Base-by-base conservation (phyloP, 2,329 filamentous ascomycete species). In the Bipolaris cookei region DNA sequence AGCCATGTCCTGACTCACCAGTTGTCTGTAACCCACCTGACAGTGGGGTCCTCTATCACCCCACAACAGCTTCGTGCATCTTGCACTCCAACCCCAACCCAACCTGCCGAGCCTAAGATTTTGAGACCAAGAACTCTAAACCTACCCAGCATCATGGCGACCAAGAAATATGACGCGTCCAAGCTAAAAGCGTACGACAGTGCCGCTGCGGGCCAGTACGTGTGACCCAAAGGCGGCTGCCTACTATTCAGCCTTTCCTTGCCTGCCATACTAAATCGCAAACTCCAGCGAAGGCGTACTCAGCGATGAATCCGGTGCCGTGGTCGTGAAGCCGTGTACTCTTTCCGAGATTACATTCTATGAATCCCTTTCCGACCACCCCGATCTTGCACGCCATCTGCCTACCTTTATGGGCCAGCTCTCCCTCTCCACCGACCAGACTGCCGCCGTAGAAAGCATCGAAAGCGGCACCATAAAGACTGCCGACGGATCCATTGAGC, bases 321-420 rank as follows among this genome's bases (percentile, higher is more conserved):
- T 98, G 32, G 90, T 99, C 74, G 91, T 97, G 73, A 99, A 99
- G 78, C 95, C 95, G 16, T 98, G 94, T 77, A 96, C 91, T 0
- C 80, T 87, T 61, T 83, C 88, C 62, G 95, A 99, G 79, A 87
- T 98, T 68, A 84, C 87, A 42, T 99, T 99, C 77, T 99, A 99
- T 82, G 86, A 97, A 74, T 86, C 87, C 37, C 88, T 80, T 23
- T 72, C 88, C 25, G 77, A 83, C 20, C 89, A 96, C 72, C 86
- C 87, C 28, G 86, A 88, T 1, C 91, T 98, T 69, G 85, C 88
- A 48, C 85, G 88, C 21, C 85, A 94, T 68, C 94, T 98, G 83
- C 94, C 95, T 43, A 83, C 86, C 4, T 98, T 88, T 78, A 86
- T 96, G 78, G 95, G 95, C 58, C 90, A 88, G 2, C 82, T 99